Percentiles rank a stretch among this genome's conserved stretches.
Conservation (phyloP, 106 monocot species). For the Acanthochlamys bracteata region DNA sequence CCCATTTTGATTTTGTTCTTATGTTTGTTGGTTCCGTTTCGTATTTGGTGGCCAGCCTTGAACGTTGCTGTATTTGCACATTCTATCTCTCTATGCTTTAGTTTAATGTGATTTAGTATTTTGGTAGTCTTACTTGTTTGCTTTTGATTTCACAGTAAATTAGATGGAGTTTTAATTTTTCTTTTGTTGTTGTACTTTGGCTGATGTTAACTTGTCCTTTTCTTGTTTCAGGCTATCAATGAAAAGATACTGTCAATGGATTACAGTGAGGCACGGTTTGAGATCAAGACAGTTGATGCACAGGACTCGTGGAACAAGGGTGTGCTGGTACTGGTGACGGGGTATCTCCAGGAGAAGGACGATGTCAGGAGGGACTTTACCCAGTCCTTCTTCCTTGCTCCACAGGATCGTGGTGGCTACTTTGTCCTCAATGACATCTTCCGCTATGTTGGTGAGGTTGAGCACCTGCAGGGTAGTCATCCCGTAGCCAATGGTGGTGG, state of each 20-base stretch:
- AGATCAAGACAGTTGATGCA: constrained; percentile 79
- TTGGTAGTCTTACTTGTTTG: background rate
- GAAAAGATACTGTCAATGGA: constrained; percentile 81
- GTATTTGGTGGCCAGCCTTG: no score
- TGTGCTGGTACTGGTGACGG: constrained; percentile 84
- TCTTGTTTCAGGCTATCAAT: constrained; percentile 52
- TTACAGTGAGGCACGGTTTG: constrained; percentile 27
- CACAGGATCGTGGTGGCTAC: constrained; percentile 85
- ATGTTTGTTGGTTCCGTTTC: no score
- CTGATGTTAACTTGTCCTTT: background rate
- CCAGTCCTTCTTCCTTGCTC: constrained; percentile 94
- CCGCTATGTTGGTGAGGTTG: constrained; percentile 39
- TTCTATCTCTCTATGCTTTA: no score
- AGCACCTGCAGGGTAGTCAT: constrained; percentile 10
- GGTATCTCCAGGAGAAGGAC: constrained; percentile 49
- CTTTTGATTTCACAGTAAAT: background rate
- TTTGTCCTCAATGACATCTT: constrained; percentile 90
- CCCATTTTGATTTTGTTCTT: no score
- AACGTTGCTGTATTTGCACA: no score
- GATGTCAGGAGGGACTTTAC: constrained; percentile 59
- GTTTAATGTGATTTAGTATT: background rate
- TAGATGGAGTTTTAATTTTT: background rate
- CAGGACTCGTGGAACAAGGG: constrained; percentile 72
- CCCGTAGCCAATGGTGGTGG: constrained; percentile 18
- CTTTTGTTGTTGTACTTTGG: background rate